These are phyloP conservation scores for Mycena capillaripes DNA, from an alignment of 768 basidiomycete species.

Conservation along the genomic window DNA sequence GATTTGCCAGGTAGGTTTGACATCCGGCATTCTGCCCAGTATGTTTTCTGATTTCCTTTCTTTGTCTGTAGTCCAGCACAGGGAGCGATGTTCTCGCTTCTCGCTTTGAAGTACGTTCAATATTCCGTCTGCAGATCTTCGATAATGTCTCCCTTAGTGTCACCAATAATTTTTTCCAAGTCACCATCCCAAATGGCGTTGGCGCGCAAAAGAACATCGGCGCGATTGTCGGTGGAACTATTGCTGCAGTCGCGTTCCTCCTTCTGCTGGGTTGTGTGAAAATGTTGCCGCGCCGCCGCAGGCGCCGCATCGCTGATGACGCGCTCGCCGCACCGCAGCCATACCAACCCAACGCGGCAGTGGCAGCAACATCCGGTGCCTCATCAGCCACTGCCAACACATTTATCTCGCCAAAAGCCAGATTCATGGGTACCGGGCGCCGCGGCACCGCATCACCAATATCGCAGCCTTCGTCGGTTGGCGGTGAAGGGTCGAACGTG, in stretches of 20 bases:
- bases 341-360: background rate
- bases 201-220: background rate
- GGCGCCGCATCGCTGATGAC: background rate
- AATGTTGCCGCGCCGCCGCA: background rate
- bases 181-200: too few relatives aligned
- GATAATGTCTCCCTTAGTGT: background rate
- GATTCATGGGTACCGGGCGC: too few relatives aligned
- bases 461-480: too few relatives aligned
- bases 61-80: slow-evolving; percentile 46
- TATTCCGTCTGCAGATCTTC: background rate
- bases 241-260: background rate
- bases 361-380: background rate
- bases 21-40: background rate
- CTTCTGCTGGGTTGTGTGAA: background rate
- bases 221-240: background rate
- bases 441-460: too few relatives aligned
- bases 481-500: too few relatives aligned
- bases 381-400: background rate
- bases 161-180: too few relatives aligned
- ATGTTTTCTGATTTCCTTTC: background rate
- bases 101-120: slow-evolving; percentile 42
- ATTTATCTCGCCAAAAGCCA: too few relatives aligned
- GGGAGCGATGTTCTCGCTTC: slow-evolving; percentile 48
- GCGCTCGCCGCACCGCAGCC: background rate
- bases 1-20: slow-evolving; percentile 35